These are phyloP conservation scores for Chalaropsis thielavioides DNA, from an alignment of 2,329 filamentous ascomycete genomes.

Conservation along the genomic window DNA sequence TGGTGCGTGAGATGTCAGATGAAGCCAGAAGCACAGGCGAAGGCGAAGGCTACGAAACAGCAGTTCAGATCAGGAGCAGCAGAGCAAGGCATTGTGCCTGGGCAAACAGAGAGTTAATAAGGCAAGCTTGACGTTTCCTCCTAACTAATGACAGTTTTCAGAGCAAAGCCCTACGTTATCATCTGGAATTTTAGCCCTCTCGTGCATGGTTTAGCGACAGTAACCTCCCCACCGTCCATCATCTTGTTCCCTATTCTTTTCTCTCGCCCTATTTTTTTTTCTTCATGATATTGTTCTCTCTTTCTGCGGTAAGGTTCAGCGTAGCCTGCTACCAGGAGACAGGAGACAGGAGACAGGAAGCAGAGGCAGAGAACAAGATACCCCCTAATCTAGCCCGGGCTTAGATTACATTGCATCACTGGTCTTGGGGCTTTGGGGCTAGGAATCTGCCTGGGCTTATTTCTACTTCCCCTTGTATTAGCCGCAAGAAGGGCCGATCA, in stretches of 20 bases:
- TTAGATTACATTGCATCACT: background rate
- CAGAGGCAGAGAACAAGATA: background rate
- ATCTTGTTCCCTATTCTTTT: background rate
- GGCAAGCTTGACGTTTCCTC: background rate
- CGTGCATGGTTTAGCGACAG: background rate
- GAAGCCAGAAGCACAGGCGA: background rate
- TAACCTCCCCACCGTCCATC: background rate
- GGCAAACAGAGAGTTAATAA: too few relatives aligned
- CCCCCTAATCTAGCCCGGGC: background rate
- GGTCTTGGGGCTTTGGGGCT: background rate
- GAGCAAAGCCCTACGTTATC: background rate
- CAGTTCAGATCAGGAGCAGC: too few relatives aligned
- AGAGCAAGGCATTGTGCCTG: too few relatives aligned
- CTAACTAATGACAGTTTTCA: background rate
- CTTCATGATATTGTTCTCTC: background rate
- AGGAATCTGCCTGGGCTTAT: background rate
- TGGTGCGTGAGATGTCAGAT: background rate
- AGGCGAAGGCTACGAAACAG: too few relatives aligned
- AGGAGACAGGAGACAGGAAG: too few relatives aligned
- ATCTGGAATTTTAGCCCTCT: background rate
- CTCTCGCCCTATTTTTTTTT: background rate
- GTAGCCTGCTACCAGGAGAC: background rate
- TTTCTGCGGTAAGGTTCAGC: background rate
- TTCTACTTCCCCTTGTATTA: background rate
- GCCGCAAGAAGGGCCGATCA: slow-evolving; percentile 5